Evolutionary conservation across 1,284 basidiomycete genomes (phyloP).

Genomic region (Vanrija sp.): DNA sequence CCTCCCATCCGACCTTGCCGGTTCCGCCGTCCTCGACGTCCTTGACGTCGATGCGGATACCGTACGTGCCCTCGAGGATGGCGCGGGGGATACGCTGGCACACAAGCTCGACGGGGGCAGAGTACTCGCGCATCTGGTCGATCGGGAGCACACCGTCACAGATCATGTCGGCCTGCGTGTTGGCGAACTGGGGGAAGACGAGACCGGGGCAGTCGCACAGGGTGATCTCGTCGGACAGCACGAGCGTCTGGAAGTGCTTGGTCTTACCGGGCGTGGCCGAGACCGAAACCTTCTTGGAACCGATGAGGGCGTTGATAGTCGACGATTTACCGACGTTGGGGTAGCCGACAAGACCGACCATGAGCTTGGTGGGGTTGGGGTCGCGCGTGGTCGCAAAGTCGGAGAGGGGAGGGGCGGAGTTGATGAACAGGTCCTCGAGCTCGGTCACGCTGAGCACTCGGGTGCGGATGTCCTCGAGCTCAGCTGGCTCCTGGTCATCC

Average conservation of each 20-base stretch:
- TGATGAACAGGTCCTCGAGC: slow-evolving; percentile 79
- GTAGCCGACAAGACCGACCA: slow-evolving; percentile 62
- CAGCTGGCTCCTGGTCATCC: slow-evolving; percentile 64
- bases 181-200: slow-evolving; percentile 97
- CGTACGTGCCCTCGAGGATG: slow-evolving; percentile 88
- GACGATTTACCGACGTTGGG: slow-evolving; percentile 61
- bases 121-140: slow-evolving; percentile 94
- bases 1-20: slow-evolving; percentile 70
- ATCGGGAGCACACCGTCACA: slow-evolving; percentile 97
- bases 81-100: slow-evolving; percentile 74
- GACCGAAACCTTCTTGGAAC: slow-evolving; percentile 88
- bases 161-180: slow-evolving; percentile 89
- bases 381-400: slow-evolving; percentile 61
- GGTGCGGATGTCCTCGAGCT: slow-evolving; percentile 63
- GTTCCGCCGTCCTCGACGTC: slow-evolving; percentile 80
- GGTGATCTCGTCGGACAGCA: slow-evolving; percentile 77
- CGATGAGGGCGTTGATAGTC: slow-evolving; percentile 58
- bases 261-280: slow-evolving; percentile 98
- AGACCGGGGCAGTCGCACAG: slow-evolving; percentile 99
- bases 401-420: slow-evolving; percentile 70
- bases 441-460: slow-evolving; percentile 82
- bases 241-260: slow-evolving; percentile 98
- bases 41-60: slow-evolving; percentile 68
- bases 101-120: slow-evolving; percentile 77
- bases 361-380: slow-evolving; percentile 65